Evolutionary conservation across 2,329 filamentous ascomycete genomes (phyloP), one percentile per base, ranked within the genome.

Genomic region (Stachybotrys elegans): DNA sequence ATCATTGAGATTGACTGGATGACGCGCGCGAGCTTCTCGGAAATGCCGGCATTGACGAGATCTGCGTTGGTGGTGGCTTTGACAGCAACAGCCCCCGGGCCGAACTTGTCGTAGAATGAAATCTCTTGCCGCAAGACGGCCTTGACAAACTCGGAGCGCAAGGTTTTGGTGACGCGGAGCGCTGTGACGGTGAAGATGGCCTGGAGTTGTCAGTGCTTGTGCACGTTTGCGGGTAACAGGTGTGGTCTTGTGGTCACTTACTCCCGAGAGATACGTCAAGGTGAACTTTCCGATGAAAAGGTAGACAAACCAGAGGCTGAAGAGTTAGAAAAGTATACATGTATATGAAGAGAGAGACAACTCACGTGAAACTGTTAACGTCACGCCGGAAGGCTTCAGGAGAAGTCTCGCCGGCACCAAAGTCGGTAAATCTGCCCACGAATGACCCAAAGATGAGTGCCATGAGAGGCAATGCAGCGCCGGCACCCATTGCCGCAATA

Each of bases 291-390:
- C 36, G 36, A 39, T 22, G 11, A 39, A 39, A 20, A 39, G 36
- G 36, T 39, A 39, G 17, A 39, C 36, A n/a, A 39, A 39, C 36
- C 36, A 39, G 9, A 39, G 36, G 19, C 29, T 32, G n/a, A n/a
- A n/a, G n/a, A n/a, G n/a, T n/a, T n/a, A n/a, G n/a, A n/a, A n/a
- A n/a, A n/a, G n/a, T n/a, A n/a, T n/a, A n/a, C n/a, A n/a, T n/a
- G n/a, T n/a, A n/a, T n/a, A n/a, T n/a, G n/a, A n/a, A n/a, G n/a
- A n/a, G n/a, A n/a, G 29, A n/a, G 14, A 13, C 29, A 16, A 12
- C 29, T 32, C 11, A 32, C 29, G 21, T 22, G 36, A 39, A 39
- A 21, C 17, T n/a, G 36, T 39, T 22, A 21, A 39, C 36, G 36
- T 19, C 21, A 21, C n/a, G 9, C 21, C 17, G 17, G 19, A 39